These are phyloP conservation scores for Podaxis mareebaensis DNA, from an alignment of 768 basidiomycete genomes.

Conservation along the genomic window DNA sequence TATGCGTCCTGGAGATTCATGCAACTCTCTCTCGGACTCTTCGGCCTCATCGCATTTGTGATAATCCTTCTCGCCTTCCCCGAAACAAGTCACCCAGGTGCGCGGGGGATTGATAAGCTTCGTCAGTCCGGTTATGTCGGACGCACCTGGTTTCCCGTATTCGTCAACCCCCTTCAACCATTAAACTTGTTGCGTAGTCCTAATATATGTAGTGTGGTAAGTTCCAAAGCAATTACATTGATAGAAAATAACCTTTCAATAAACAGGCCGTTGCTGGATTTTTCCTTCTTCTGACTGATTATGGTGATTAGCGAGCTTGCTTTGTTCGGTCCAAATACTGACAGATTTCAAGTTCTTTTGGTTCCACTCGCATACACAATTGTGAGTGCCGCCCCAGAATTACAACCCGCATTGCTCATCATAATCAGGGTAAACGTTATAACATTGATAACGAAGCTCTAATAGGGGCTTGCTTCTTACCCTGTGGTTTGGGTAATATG, in stretches of 20 bases:
- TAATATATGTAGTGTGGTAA: constrained; percentile 5
- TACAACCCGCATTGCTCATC: too few species aligned
- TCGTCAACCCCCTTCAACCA: constrained; percentile 60
- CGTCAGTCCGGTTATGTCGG: constrained; percentile 20
- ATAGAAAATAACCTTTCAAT: neutral
- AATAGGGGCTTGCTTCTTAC: constrained; percentile 61
- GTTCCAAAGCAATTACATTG: neutral
- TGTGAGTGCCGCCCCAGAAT: constrained; percentile 26
- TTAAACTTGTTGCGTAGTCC: constrained; percentile 50
- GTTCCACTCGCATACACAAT: constrained; percentile 23
- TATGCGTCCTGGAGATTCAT: constrained; percentile 69
- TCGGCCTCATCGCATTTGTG: constrained; percentile 39
- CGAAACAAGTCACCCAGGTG: constrained; percentile 66
- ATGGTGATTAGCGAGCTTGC: constrained; percentile 20
- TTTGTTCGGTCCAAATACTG: constrained; percentile 39
- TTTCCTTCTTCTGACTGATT: constrained; percentile 47
- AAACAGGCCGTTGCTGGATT: constrained; percentile 26
- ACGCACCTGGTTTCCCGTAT: constrained; percentile 32
- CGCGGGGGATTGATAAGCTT: constrained; percentile 53
- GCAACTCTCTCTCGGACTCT: constrained; percentile 46
- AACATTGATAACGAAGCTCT: constrained; percentile 54
- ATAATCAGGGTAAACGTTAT: constrained; percentile 53
- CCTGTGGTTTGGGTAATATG: constrained; percentile 58
- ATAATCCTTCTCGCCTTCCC: constrained; percentile 51
- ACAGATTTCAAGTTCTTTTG: constrained; percentile 25